phyloP scores from a whole-genome alignment of 2,329 filamentous ascomycete genomes.

The Cyanodermella asteris region DNA sequence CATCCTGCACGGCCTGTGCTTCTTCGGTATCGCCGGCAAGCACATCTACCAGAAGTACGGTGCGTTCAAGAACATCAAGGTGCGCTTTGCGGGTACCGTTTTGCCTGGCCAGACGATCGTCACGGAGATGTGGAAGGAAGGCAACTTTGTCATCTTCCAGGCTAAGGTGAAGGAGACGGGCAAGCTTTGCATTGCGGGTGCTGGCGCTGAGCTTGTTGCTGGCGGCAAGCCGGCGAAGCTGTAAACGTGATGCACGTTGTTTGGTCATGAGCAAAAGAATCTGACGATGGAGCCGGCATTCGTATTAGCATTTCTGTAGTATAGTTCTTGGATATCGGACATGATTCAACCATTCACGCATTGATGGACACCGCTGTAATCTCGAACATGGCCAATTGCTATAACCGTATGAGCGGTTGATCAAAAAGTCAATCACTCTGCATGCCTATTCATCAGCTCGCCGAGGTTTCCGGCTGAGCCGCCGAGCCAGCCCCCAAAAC shows the following conservation, averaged over 20 bases:
- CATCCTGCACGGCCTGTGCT: conserved; percentile 93
- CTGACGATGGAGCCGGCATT: not conserved
- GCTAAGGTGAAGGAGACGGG: conserved; percentile 79
- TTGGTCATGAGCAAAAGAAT: not conserved
- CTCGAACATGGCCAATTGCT: too few species aligned
- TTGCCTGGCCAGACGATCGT: conserved; percentile 72
- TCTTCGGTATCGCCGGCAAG: conserved; percentile 78
- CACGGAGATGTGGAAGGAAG: conserved; percentile 90
- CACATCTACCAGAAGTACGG: conserved; percentile 73
- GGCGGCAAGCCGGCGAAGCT: conserved; percentile 25
- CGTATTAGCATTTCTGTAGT: too few species aligned
- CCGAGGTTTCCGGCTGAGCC: too few species aligned
- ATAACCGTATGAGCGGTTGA: too few species aligned
- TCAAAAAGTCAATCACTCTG: too few species aligned
- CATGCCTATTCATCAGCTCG: too few species aligned
- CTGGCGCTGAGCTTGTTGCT: conserved; percentile 50
- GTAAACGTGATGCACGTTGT: conserved; percentile 13
- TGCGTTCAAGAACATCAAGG: conserved; percentile 74
- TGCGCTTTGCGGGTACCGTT: conserved; percentile 70
- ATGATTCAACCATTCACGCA: too few species aligned
- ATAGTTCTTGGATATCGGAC: too few species aligned
- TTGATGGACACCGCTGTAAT: too few species aligned
- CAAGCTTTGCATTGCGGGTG: conserved; percentile 65
- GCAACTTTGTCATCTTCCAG: conserved; percentile 61
- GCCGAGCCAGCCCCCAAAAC: too few species aligned